Percentiles rank a stretch among this genome's conserved stretches.
These are phyloP conservation scores for Crithidia mellificae DNA, from an alignment of 208 protist genomes.

Conservation along the genomic window DNA sequence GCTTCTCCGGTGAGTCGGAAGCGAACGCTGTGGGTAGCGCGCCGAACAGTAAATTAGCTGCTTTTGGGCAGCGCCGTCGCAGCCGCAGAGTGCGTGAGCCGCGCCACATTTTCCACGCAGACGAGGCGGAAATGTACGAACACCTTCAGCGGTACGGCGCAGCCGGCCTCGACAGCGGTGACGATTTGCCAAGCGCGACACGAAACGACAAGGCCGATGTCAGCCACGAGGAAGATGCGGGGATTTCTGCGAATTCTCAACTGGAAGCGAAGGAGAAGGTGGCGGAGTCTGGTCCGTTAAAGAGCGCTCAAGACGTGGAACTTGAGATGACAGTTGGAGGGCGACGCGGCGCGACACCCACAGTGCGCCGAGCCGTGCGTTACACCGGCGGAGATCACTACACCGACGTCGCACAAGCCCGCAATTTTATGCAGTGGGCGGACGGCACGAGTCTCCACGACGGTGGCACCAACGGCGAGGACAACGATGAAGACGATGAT, in stretches of 20 bases:
- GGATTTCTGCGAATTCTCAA: too few relatives aligned
- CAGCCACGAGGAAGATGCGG: too few relatives aligned
- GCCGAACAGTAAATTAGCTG: background rate
- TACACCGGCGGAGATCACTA: background rate
- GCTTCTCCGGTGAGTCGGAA: too few relatives aligned
- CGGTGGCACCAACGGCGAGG: too few relatives aligned
- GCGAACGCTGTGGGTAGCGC: too few relatives aligned
- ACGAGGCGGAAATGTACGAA: background rate
- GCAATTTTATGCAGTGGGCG: background rate
- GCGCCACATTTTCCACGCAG: background rate
- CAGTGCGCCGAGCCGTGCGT: background rate
- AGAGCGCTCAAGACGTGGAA: too few relatives aligned
- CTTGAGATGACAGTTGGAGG: too few relatives aligned
- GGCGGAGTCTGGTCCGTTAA: too few relatives aligned
- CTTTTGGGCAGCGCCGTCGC: background rate
- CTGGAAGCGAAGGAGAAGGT: too few relatives aligned
- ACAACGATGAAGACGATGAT: background rate
- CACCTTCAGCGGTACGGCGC: background rate
- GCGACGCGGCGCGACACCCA: too few relatives aligned
- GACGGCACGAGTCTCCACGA: too few relatives aligned
- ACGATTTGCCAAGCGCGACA: too few relatives aligned
- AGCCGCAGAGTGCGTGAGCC: background rate
- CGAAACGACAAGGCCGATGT: background rate
- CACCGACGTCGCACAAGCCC: background rate
- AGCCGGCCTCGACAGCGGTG: background rate